phyloP scores from a whole-genome alignment of 1,284 basidiomycete genomes.

The Rhodofomes roseus region DNA sequence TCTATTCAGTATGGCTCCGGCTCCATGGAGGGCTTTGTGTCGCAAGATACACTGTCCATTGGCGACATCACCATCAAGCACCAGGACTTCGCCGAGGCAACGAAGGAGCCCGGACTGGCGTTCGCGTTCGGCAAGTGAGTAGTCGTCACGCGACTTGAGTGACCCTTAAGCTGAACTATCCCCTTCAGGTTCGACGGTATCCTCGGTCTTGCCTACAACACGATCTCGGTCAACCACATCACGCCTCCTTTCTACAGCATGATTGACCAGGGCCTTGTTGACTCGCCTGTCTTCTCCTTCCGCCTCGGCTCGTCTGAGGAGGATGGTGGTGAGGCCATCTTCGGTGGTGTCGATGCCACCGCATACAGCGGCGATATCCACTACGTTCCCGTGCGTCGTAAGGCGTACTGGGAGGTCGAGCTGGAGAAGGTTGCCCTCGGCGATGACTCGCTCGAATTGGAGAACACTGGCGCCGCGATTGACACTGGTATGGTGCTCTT shows the following conservation, averaged over 20 bases:
- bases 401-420: slow-evolving; percentile 99
- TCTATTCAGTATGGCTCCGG: slow-evolving; percentile 96
- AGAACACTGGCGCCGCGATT: slow-evolving; percentile 93
- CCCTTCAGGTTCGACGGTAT: slow-evolving; percentile 87
- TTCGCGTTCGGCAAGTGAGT: slow-evolving; percentile 95
- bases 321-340: slow-evolving; percentile 91
- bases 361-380: slow-evolving; percentile 83
- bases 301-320: slow-evolving; percentile 84
- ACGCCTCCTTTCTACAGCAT: slow-evolving; percentile 95
- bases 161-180: background rate
- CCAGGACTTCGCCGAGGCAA: slow-evolving; percentile 95
- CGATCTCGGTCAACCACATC: slow-evolving; percentile 94
- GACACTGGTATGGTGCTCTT: slow-evolving; percentile 71
- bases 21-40: slow-evolving; percentile 96
- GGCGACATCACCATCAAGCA: slow-evolving; percentile 78
- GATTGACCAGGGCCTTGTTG: slow-evolving; percentile 82
- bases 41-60: slow-evolving; percentile 79
- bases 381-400: slow-evolving; percentile 92
- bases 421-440: slow-evolving; percentile 86
- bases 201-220: slow-evolving; percentile 93
- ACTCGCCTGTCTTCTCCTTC: slow-evolving; percentile 92
- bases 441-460: slow-evolving; percentile 80
- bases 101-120: slow-evolving; percentile 94
- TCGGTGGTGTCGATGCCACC: slow-evolving; percentile 84
- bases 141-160: background rate